phyloP scores from a whole-genome alignment of 805 yeast genomes.

The Yarrowia phangngaensis region DNA sequence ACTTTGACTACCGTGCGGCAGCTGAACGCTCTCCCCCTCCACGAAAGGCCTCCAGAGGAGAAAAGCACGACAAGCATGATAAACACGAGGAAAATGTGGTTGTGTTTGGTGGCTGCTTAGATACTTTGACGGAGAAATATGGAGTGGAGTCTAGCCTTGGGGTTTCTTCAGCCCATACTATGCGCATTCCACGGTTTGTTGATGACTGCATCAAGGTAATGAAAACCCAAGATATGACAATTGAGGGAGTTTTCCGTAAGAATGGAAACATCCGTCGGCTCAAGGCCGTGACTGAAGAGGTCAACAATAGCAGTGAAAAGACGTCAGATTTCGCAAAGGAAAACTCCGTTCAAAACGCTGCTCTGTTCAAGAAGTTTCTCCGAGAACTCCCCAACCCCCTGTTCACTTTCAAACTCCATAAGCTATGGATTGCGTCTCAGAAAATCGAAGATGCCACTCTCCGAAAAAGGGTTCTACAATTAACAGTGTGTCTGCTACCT shows the following conservation, averaged over 20 bases:
- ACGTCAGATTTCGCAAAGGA: conserved; percentile 70
- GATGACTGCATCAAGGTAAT: conserved; percentile 83
- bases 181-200: conserved; percentile 77
- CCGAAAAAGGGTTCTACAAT: conserved; percentile 54
- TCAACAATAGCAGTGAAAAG: conserved; percentile 68
- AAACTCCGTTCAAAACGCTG: conserved; percentile 88
- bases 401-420: conserved; percentile 69
- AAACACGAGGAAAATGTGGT: conserved; percentile 33
- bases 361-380: conserved; percentile 82
- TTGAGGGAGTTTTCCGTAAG: conserved; percentile 90
- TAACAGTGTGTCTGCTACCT: conserved; percentile 75
- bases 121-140: conserved; percentile 57
- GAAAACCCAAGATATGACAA: conserved; percentile 88
- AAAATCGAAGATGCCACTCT: conserved; percentile 45
- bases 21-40: conserved; percentile 6
- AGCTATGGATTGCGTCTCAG: conserved; percentile 61
- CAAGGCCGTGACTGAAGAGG: conserved; percentile 64
- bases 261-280: conserved; percentile 89
- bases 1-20: conserved; percentile 20
- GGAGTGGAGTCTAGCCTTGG: conserved; percentile 86
- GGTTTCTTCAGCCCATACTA: conserved; percentile 68
- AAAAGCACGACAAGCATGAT: conserved; percentile 30
- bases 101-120: conserved; percentile 79
- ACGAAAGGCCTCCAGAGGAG: conserved; percentile 24
- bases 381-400: conserved; percentile 92